Conservation (phyloP, 768 basidiomycete genomes). For the Baorangia bicolor region DNA sequence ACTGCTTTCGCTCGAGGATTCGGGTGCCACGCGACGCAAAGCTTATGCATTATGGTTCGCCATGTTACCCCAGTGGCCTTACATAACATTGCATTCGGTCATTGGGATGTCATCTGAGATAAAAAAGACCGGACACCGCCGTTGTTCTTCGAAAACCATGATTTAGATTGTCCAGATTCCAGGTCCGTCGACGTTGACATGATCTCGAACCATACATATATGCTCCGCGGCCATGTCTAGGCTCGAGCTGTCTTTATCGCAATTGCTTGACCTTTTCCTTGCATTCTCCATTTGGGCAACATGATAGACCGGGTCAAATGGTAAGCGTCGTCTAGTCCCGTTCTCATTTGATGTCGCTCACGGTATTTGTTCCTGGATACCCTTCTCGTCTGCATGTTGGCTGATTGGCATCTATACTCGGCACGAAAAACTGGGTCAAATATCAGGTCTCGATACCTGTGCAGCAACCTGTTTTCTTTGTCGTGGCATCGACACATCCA, state of each 20-base stretch:
- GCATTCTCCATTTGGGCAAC: slow-evolving; percentile 6
- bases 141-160: not conserved
- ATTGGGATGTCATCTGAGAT: not conserved
- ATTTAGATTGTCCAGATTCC: not conserved
- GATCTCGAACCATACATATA: not conserved
- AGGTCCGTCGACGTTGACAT: not conserved
- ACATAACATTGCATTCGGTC: not conserved
- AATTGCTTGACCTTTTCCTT: too few species aligned
- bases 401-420: not conserved
- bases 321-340: not conserved
- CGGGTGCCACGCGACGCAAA: not conserved
- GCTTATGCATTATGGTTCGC: not conserved
- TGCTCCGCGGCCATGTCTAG: not conserved
- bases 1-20: not conserved
- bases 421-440: not conserved
- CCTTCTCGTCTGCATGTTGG: not conserved
- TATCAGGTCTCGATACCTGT: not conserved
- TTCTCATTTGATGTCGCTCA: not conserved
- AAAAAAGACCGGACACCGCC: not conserved
- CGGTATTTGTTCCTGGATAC: not conserved
- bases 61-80: not conserved
- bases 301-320: not conserved
- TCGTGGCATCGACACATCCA: too few species aligned
- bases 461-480: too few species aligned
- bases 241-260: not conserved